Percentiles rank a stretch among this genome's conserved stretches.
Evolutionary conservation across 2,329 filamentous ascomycete species (phyloP).

Genomic region (Diatrype stigma): DNA sequence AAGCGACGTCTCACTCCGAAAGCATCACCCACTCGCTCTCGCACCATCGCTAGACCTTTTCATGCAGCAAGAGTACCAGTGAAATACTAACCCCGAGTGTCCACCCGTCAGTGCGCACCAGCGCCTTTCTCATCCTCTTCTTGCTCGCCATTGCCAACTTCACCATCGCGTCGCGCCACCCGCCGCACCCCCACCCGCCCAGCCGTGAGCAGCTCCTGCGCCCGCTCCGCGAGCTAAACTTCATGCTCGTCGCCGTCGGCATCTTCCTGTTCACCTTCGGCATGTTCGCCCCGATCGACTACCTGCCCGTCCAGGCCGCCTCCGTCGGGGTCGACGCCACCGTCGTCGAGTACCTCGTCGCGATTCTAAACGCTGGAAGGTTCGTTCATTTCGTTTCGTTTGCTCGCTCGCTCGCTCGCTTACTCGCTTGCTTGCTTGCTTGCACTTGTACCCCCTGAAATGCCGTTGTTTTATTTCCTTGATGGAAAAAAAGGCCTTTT

Average conservation of each 20-base stretch:
- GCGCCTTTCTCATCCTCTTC: slow-evolving; percentile 22
- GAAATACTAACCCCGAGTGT: no score
- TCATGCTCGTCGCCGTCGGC: slow-evolving; percentile 25
- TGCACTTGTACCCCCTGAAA: no score
- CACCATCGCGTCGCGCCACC: slow-evolving; percentile 26
- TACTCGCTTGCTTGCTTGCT: no score
- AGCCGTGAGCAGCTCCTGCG: slow-evolving; percentile 4
- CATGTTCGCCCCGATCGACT: slow-evolving; percentile 34
- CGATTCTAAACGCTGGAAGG: slow-evolving; percentile 34
- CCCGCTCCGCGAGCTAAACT: slow-evolving; percentile 27
- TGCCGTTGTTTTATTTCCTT: no score
- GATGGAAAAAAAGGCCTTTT: no score
- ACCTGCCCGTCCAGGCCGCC: slow-evolving; percentile 29
- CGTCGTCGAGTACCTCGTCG: slow-evolving; percentile 30
- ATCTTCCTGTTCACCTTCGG: slow-evolving; percentile 34
- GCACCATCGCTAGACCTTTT: no score
- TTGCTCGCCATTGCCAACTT: slow-evolving; percentile 26
- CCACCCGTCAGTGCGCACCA: no score
- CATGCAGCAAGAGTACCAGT: no score
- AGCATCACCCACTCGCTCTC: no score
- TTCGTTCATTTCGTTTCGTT: no score
- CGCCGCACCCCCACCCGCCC: slow-evolving; percentile 16
- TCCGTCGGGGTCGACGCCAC: slow-evolving; percentile 22
- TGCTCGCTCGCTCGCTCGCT: no score
- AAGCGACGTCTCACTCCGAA: no score